Evolutionary conservation across 2,329 filamentous ascomycete genomes (phyloP), one percentile per base, ranked within the genome.

Genomic region (Talaromyces amestolkiae): DNA sequence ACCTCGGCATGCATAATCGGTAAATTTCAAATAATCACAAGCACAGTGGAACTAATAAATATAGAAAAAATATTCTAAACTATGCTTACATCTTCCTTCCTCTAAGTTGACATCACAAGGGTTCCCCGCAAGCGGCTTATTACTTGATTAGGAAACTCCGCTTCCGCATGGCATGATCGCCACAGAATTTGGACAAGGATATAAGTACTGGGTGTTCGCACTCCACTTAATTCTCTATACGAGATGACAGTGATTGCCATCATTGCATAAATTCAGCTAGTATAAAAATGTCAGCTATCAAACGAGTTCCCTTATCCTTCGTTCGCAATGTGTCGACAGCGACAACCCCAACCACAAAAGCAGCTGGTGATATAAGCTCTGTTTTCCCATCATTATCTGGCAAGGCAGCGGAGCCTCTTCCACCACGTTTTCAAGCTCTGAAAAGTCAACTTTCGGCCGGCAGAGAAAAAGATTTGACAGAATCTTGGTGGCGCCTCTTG

Each of bases 301-400:
- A 56, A 22, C 24, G 27, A 41, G 24, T 39, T 10, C 49, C 61
- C 2, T 13, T 63, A 45, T 61, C 61, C 4, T 56, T 63, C 8
- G n/a, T 56, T 15, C 61, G 61, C 37, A 15, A 63, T 35, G 37
- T 15, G 24, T 27, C 33, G 33, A 53, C 59, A 33, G 24, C 74
- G 39, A 79, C 78, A n/a, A 3, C 33, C 5, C 19, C 31, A 54
- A 33, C 74, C 33, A 80, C 78, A 37, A 81, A 82, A 69, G 75
- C 78, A 11, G 77, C 76, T 2, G 79, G 80, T 31, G 80, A 83
- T 68, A 82, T 83, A 62, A 81, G 79, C 6, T 81, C 79, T 13
- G 79, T 82, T 15, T 83, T 83, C 65, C 79, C 79, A 2, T 80
- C 78, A 65, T 72, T 83, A 61, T 63, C 61, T 24, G 61, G 61